These are phyloP conservation scores for Aspergillus calidoustus DNA, from an alignment of 2,329 filamentous ascomycete genomes.

Conservation along the genomic window DNA sequence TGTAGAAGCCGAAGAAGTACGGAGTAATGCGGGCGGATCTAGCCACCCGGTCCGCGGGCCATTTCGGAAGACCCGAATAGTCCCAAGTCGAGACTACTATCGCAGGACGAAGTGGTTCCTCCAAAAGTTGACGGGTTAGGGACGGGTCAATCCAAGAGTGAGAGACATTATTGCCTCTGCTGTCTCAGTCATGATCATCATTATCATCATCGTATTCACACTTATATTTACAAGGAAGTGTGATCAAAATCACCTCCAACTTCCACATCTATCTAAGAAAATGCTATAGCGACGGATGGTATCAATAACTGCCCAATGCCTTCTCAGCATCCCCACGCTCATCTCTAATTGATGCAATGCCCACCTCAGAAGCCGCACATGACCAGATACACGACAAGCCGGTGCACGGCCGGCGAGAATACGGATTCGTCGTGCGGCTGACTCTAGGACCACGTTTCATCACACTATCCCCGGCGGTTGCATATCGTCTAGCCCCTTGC, in stretches of 20 bases:
- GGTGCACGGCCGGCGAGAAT: not conserved
- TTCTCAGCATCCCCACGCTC: no score
- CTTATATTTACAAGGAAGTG: constrained; percentile 20
- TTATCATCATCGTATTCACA: constrained; percentile 10
- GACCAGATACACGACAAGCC: not conserved
- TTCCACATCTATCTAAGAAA: not conserved
- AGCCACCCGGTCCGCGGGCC: constrained; percentile 25
- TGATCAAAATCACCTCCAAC: constrained; percentile 3
- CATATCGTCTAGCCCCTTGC: constrained; percentile 33
- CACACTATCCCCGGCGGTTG: not conserved
- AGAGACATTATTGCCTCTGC: constrained; percentile 9
- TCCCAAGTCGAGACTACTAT: no score
- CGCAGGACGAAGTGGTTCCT: not conserved
- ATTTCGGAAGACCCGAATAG: constrained; percentile 6
- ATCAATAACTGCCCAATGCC: constrained; percentile 28
- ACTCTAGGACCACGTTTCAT: not conserved
- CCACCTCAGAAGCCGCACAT: not conserved
- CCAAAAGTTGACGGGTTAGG: not conserved
- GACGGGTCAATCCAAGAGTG: not conserved
- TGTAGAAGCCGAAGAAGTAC: constrained; percentile 1
- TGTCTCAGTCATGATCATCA: constrained; percentile 15
- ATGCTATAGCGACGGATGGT: constrained; percentile 22
- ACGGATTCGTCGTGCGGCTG: not conserved
- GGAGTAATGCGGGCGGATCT: constrained; percentile 14
- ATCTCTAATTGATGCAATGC: not conserved